phyloP scores from a whole-genome alignment of 2,329 filamentous ascomycete genomes.

The Diaporthe citri region DNA sequence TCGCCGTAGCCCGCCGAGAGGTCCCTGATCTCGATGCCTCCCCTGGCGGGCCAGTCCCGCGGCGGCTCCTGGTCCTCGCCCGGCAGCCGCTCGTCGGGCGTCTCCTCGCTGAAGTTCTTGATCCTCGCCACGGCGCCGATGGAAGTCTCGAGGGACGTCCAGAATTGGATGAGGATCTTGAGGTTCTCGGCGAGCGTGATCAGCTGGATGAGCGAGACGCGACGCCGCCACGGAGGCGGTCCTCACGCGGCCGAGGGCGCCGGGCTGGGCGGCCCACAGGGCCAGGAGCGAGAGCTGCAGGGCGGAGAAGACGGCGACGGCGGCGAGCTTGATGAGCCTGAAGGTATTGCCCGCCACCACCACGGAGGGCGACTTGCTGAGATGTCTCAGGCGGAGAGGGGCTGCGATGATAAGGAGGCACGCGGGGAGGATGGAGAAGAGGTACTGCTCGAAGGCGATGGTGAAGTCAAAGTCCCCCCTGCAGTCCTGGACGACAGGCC shows the following conservation, averaged over 20 bases:
- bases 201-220: conserved; percentile 45
- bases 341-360: conserved; percentile 45
- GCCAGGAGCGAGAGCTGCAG: conserved; percentile 51
- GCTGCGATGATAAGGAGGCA: conserved; percentile 48
- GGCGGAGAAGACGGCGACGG: conserved; percentile 45
- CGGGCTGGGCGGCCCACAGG: conserved; percentile 48
- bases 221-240: conserved; percentile 49
- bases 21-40: conserved; percentile 49
- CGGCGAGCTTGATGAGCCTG: conserved; percentile 46
- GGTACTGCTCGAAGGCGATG: conserved; percentile 58
- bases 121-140: conserved; percentile 51
- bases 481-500: conserved; percentile 57
- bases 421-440: conserved; percentile 50
- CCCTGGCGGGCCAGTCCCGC: conserved; percentile 50
- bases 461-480: conserved; percentile 62
- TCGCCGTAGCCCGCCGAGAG: conserved; percentile 47
- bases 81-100: conserved; percentile 46
- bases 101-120: conserved; percentile 46
- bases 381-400: conserved; percentile 48
- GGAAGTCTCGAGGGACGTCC: conserved; percentile 47
- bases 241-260: conserved; percentile 42
- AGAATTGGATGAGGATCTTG: conserved; percentile 47
- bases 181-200: conserved; percentile 42
- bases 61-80: conserved; percentile 42
- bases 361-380: conserved; percentile 45